These are phyloP conservation scores for Orychophragmus violaceus DNA, from an alignment of 345 rosid genomes.

Conservation along the genomic window DNA sequence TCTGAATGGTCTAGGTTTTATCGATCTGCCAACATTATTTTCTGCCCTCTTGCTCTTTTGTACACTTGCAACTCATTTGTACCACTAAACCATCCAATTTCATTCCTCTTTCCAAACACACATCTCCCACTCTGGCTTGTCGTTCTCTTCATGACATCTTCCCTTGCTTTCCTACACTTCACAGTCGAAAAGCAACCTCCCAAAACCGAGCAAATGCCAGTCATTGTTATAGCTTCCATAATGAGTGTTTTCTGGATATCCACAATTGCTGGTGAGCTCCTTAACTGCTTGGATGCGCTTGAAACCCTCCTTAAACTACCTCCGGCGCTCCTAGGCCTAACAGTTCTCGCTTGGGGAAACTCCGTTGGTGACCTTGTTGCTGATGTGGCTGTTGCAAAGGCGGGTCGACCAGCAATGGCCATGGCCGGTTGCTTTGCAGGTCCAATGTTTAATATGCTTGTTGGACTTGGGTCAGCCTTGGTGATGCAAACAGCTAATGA, in stretches of 20 bases:
- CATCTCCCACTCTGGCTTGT: conserved; percentile 81
- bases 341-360: conserved; percentile 98
- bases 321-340: conserved; percentile 82
- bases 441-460: conserved; percentile 98
- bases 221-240: conserved; percentile 60
- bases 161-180: conserved; percentile 71
- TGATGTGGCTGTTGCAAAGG: conserved; percentile 93
- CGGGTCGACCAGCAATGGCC: conserved; percentile 98
- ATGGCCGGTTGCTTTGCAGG: conserved; percentile 99
- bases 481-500: conserved; percentile 66
- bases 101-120: conserved; percentile 64
- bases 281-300: conserved; percentile 78
- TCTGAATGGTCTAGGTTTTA: conserved; percentile 75
- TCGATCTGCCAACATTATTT: conserved; percentile 63
- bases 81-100: conserved; percentile 71
- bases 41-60: conserved; percentile 78
- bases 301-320: conserved; percentile 70
- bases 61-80: conserved; percentile 75
- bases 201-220: conserved; percentile 64
- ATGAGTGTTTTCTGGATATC: conserved; percentile 99
- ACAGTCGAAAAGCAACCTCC: conserved; percentile 77
- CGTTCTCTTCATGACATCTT: conserved; percentile 58
- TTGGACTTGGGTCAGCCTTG: conserved; percentile 82
- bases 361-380: conserved; percentile 97
- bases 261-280: conserved; percentile 83